Evolutionary conservation across 129 eudicot genomes (phyloP).

Genomic region (carrot (Daucus carota)): DH1_v3.0 NC_030381.2:46656501-46657000

Average conservation of each 20-base stretch:
- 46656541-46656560: background rate
- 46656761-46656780: conserved; percentile 4
- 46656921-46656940: background rate
- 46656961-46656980: conserved; percentile 49
- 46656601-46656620: background rate
- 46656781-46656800: background rate
- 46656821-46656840: background rate
- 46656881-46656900: background rate
- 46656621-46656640: background rate
- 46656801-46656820: background rate
- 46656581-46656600: background rate
- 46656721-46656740: background rate
- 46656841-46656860: background rate
- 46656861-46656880: background rate
- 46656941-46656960: background rate
- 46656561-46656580: background rate
- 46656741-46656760: background rate
- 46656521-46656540: too few species aligned
- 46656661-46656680: too few species aligned
- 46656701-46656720: too few species aligned
- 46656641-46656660: background rate
- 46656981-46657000: conserved; percentile 68
- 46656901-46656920: background rate
- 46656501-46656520: too few species aligned
- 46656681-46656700: too few species aligned